Evolutionary conservation across 495 filamentous ascomycete genomes (phyloP), one percentile per base, ranked within the genome.

Genomic region (Penicillium arizonense): DNA sequence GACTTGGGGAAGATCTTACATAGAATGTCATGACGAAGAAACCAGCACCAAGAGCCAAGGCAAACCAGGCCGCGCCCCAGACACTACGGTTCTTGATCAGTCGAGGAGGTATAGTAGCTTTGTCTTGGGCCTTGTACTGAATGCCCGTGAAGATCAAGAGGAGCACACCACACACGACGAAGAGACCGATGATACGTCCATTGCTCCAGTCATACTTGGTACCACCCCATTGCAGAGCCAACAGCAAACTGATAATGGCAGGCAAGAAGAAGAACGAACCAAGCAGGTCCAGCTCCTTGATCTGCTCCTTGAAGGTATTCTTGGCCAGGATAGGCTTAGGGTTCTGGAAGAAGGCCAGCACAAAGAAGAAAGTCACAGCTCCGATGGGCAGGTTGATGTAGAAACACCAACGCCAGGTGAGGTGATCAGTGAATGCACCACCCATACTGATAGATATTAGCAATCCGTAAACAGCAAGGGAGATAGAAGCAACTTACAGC

Each of bases 171-270:
- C 85, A 87, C n/a, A 89, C 58, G 8, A 88, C 76, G 36, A 94
- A 83, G 3, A 95, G 74, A 3, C 78, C 78, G 45, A 92, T 87
- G 56, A 92, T 84, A 12, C 85, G 82, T 14, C 50, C 82, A 55
- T 75, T 77, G 42, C 53, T 62, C 90, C 90, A 95, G 0, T 68
- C 53, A 53, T 92, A 90, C 24, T 70, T 79, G 0, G 78, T 78
- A 3, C 90, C 91, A 39, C 90, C 91, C 91, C 91, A 96, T 64
- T 94, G 89, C 16, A 96, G 74, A 0, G 91, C 91, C 0, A 96
- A 74, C 12, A 96, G 64, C 2, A 93, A 68, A 55, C 80, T 86
- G 55, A 92, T 75, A 23, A 96, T 81, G 11, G 76, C 78, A 2
- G 89, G 88, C 35, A 95, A 71, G 61, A 96, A 88, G 46, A 88